phyloP scores from a whole-genome alignment of 148 eudicot species.

The Fallopia convolvulus region DNA sequence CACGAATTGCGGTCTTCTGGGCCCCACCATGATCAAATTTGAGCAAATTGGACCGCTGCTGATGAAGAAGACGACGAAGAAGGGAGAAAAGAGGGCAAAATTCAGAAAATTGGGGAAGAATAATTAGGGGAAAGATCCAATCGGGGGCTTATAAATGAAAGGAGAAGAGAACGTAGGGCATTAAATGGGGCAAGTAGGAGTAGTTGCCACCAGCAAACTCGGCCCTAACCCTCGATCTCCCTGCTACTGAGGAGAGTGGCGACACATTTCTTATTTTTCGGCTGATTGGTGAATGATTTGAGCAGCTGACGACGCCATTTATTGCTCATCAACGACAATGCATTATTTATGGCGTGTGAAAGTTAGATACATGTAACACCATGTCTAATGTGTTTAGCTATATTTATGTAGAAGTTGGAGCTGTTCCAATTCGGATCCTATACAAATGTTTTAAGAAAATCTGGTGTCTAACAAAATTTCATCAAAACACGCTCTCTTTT shows the following conservation, averaged over 20 bases:
- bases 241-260: background rate
- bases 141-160: background rate
- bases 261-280: background rate
- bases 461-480: too few species aligned
- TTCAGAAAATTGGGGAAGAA: background rate
- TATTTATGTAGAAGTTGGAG: too few species aligned
- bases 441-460: too few species aligned
- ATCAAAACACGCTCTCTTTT: too few species aligned
- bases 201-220: background rate
- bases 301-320: background rate
- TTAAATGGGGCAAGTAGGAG: background rate
- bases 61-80: background rate
- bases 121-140: background rate
- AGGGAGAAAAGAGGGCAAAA: background rate
- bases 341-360: background rate
- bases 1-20: constrained; percentile 65
- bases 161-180: background rate
- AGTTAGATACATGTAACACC: background rate
- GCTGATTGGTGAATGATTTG: constrained; percentile 1
- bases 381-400: too few species aligned
- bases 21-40: constrained; percentile 60
- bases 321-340: background rate
- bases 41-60: background rate
- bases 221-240: background rate
- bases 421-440: too few species aligned